Evolutionary conservation across 2,329 filamentous ascomycete species (phyloP).

Genomic region (Neopestalotiopsis clavispora): DNA sequence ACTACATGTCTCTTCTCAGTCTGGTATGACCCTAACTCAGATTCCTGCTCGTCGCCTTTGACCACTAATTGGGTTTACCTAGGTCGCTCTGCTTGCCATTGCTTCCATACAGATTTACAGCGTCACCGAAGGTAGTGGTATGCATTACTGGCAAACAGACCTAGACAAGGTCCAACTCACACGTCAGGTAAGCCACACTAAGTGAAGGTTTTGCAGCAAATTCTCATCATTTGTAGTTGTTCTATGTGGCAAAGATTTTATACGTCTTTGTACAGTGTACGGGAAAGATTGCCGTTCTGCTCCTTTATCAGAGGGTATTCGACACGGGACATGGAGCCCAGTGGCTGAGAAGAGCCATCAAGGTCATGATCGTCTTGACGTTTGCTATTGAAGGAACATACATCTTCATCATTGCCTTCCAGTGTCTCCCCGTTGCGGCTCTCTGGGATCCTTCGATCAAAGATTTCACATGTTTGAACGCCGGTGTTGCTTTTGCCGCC

Average conservation of each 20-base stretch:
- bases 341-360: constrained; percentile 1
- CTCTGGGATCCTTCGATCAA: constrained; percentile 14
- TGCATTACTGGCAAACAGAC: constrained; percentile 14
- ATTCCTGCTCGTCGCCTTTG: not conserved
- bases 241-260: constrained; percentile 11
- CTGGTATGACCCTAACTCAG: not conserved
- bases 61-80: not conserved
- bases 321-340: constrained; percentile 1
- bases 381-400: constrained; percentile 11
- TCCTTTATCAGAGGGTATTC: constrained; percentile 13
- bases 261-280: constrained; percentile 13
- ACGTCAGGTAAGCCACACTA: not conserved
- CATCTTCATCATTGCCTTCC: constrained; percentile 14
- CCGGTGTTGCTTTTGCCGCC: not conserved
- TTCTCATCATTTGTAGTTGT: not conserved
- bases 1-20: constrained; percentile 11
- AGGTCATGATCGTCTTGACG: constrained; percentile 9
- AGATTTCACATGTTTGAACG: not conserved
- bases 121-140: not conserved
- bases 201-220: not conserved
- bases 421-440: constrained; percentile 10
- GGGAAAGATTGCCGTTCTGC: constrained; percentile 7
- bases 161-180: not conserved
- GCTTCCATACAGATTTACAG: constrained; percentile 6
- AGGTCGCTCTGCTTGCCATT: not conserved